Percentiles rank a stretch among this genome's conserved stretches.
phyloP scores from a whole-genome alignment of 2,329 filamentous ascomycete genomes.

The Bipolaris victoriae region DNA sequence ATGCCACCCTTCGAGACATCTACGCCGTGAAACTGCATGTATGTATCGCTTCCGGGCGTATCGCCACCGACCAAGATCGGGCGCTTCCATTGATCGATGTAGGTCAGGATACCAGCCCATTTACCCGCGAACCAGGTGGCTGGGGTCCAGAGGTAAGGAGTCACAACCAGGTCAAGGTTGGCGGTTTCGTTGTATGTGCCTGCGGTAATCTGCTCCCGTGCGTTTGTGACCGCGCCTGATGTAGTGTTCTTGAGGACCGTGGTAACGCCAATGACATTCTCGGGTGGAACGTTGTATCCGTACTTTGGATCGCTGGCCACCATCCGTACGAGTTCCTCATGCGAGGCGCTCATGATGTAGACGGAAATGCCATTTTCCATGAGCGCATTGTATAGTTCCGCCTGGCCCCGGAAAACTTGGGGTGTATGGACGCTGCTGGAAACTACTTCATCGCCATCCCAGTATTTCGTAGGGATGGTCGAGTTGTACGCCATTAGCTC shows the following conservation, averaged over 20 bases:
- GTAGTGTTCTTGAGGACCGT: slow-evolving; percentile 37
- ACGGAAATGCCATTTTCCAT: slow-evolving; percentile 41
- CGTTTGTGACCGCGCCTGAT: slow-evolving; percentile 35
- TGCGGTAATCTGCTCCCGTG: slow-evolving; percentile 35
- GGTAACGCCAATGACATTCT: slow-evolving; percentile 42
- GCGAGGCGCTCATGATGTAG: slow-evolving; percentile 39
- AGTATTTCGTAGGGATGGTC: slow-evolving; percentile 33
- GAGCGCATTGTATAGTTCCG: slow-evolving; percentile 38
- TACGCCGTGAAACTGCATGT: slow-evolving; percentile 42
- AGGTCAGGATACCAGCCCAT: slow-evolving; percentile 41
- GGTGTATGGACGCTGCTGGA: slow-evolving; percentile 29
- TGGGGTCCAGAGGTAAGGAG: slow-evolving; percentile 39
- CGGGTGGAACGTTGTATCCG: slow-evolving; percentile 39
- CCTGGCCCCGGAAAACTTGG: slow-evolving; percentile 35
- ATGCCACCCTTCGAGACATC: slow-evolving; percentile 38
- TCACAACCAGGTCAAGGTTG: slow-evolving; percentile 35
- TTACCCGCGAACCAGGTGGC: slow-evolving; percentile 42
- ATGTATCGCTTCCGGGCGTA: slow-evolving; percentile 40
- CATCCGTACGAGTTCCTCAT: slow-evolving; percentile 43
- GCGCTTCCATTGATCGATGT: slow-evolving; percentile 41
- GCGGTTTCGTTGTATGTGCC: slow-evolving; percentile 33
- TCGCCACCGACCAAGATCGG: slow-evolving; percentile 37
- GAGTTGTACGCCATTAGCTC: slow-evolving; percentile 38
- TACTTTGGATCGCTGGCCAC: slow-evolving; percentile 42
- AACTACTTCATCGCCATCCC: slow-evolving; percentile 35